Evolutionary conservation across 768 basidiomycete species (phyloP), one percentile per base, ranked within the genome.

Genomic region (Hortiboletus campestris): DNA sequence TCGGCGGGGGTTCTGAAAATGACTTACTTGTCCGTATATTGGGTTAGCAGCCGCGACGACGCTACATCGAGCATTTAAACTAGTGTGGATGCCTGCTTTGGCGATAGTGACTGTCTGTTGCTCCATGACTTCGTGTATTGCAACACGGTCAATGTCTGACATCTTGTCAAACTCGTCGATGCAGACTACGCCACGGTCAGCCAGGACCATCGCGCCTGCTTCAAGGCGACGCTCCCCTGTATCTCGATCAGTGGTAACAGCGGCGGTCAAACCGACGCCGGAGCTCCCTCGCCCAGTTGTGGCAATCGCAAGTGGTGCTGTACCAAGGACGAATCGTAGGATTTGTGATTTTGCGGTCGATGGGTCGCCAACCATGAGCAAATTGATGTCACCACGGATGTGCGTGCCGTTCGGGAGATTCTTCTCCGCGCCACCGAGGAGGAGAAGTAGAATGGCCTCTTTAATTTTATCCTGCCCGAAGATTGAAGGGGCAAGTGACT

Each of bases 111-210:
- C 96, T 0, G 97, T 99, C 70, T 99, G 97, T 72, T 98, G 96
- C 70, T 98, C 97, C 97, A 99, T 99, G 68, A 98, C 97, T 83
- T 99, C 97, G 75, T 99, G 97, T 65, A 99, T 99, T 34, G 97
- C 96, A 19, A 98, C 96, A 62, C 97, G 85, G 76, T 99, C 97
- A 61, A 98, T 82, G 68, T 99, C 97, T 28, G 93, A 95, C 97
- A 99, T 98, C 73, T 99, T 99, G 81, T 99, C 97, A 67, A 99
- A 99, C 74, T 99, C 97, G 73, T 99, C 97, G 64, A 99, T 98
- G 72, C 97, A 99, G 43, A 99, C 96, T 20, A 99, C 94, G 17
- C 97, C 97, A 63, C 96, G 86, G 73, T 99, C 97, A 29, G 97
- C 97, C 56, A 99, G 86, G 51, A 99, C 97, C 97, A 99, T 99